Evolutionary conservation across 1,284 basidiomycete genomes (phyloP).

Genomic region (Xerocomus cyaneibrunnescens): DNA sequence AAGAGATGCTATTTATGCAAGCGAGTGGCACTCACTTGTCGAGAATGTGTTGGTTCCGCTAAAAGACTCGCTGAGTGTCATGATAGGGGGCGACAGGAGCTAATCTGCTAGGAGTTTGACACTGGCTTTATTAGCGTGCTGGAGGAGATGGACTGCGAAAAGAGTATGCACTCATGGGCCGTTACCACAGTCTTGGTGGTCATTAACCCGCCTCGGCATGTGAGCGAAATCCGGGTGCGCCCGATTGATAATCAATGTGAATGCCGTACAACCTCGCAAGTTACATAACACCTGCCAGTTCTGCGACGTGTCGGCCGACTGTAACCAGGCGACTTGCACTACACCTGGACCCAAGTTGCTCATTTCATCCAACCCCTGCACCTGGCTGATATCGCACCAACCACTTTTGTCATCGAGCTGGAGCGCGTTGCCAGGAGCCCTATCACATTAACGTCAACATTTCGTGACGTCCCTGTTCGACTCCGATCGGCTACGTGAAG

Average conservation of each 20-base stretch:
- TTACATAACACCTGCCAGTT: not conserved
- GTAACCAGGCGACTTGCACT: no score
- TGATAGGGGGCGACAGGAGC: not conserved
- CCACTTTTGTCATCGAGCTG: not conserved
- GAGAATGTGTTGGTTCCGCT: not conserved
- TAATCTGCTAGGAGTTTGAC: not conserved
- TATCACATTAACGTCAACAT: not conserved
- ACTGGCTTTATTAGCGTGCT: not conserved
- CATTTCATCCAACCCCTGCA: not conserved
- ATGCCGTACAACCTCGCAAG: not conserved
- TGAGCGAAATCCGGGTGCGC: not conserved
- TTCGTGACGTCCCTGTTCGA: not conserved
- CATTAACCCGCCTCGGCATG: not conserved
- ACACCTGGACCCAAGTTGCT: not conserved
- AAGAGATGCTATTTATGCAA: slow-evolving; percentile 1
- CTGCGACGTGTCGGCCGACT: not conserved
- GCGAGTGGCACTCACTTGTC: slow-evolving; percentile 14
- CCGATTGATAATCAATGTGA: not conserved
- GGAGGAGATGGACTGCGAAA: not conserved
- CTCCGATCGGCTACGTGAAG: not conserved
- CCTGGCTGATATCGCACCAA: not conserved
- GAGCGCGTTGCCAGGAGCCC: not conserved
- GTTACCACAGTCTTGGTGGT: not conserved
- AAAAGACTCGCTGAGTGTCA: slow-evolving; percentile 1
- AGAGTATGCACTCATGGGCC: not conserved